A percentile compares a stretch with the other conserved stretches of the same genome.
Conservation (phyloP, 75 land plant genomes). For the Pinus albicaulis region DNA sequence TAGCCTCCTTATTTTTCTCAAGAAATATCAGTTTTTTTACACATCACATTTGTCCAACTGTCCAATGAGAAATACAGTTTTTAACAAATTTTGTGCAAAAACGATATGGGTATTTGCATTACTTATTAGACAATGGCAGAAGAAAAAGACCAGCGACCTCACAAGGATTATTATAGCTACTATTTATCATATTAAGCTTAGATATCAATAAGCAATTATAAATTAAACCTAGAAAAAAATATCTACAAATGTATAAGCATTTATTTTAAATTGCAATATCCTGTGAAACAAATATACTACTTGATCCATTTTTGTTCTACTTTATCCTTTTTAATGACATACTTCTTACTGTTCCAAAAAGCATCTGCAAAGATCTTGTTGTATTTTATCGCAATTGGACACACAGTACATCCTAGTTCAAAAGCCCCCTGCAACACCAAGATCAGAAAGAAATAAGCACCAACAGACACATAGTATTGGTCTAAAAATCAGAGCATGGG, state of each 20-base stretch:
- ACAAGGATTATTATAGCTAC: not conserved
- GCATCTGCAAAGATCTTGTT: slow-evolving; percentile 97
- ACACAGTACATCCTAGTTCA: slow-evolving; percentile 94
- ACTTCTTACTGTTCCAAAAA: slow-evolving; percentile 97
- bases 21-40: no score
- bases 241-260: not conserved
- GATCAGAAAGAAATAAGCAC: not conserved
- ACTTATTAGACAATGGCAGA: not conserved
- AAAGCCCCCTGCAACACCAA: slow-evolving; percentile 77
- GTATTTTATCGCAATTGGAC: slow-evolving; percentile 96
- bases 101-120: not conserved
- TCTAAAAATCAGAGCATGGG: not conserved
- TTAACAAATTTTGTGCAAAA: not conserved
- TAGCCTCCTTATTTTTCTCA: no score
- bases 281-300: not conserved
- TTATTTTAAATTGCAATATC: not conserved
- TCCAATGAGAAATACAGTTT: no score
- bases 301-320: not conserved
- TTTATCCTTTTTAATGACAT: slow-evolving; percentile 18
- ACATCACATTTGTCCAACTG: no score
- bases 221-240: not conserved
- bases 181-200: not conserved
- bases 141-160: not conserved
- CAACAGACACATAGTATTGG: not conserved
- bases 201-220: not conserved